Base-by-base conservation (phyloP, 192 early-diverging fungal species). In the Chytriomyces sp. region DNA sequence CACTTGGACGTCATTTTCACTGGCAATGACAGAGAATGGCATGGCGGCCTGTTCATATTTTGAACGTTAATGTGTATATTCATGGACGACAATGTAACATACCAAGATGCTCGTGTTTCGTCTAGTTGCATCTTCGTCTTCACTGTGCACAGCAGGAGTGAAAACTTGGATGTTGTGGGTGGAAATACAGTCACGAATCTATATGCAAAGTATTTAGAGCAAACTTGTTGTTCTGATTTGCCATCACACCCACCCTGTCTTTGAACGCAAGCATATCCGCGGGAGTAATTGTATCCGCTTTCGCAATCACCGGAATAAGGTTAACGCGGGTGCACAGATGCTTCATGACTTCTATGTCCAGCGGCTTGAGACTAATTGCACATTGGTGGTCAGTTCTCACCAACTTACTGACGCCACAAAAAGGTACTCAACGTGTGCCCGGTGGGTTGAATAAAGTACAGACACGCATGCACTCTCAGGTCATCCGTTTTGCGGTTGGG, bases 331-430 rank as follows among this genome's bases (percentile, higher is more conserved):
- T 91, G 61, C 96, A 94, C 67, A 99, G 89, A 48, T 93, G 91
- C 89, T 97, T 97, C 97, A 99, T 99, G 73, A 97, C 93, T 78
- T 95, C 95, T 80, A 99, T 93, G 77, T 99, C 97, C 50, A 98
- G 88, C 60, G 96, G 94, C 81, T 92, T 92, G 61, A 95, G 82
- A 9, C 92, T 93, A 66, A 24, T 28, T 28, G 53, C 13, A 57
- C 3, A 35, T 35, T 35, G 35, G 35, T 4, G 4, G 35, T 35
- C 23, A 26, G 26, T 24, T 13, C 18, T 24, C 4, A 64, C 18
- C 18, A 47, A 49, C 11, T 13, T 63, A 6, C 45, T 45, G 61
- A 26, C 35, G 59, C 65, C n/a, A 7, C 13, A 49, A 50, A 46
- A 0, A 60, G 48, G 20, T 8, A 68, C 80, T 50, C 76, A 35